Evolutionary conservation across 2,329 filamentous ascomycete genomes (phyloP), one percentile per base, ranked within the genome.

Genomic region (Diaporthe citri): DNA sequence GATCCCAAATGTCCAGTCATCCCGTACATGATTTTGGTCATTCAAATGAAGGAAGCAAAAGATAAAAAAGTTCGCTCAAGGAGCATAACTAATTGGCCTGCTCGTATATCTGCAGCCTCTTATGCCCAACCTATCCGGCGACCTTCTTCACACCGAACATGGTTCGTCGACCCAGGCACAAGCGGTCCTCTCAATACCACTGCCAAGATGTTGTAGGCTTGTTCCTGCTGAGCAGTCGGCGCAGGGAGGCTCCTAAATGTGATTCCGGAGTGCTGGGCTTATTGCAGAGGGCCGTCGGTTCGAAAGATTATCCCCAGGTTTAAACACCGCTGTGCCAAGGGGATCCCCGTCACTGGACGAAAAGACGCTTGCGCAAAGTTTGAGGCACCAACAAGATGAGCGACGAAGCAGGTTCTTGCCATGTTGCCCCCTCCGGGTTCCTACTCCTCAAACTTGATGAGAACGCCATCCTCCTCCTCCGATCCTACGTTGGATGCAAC

Each of bases 401-500:
- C 12, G 10, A 3, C 36, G 10, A 39, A 13, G 36, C 4, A 39
- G 2, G 12, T 13, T 39, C 12, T 13, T 13, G 10, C 3, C 10
- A 39, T 39, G 12, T 3, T 10, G 5, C 4, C 1, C 2, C 4
- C 8, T 7, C 17, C 43, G 3, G 0, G 12, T 22, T 10, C 22
- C 8, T 36, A 36, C 31, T 67, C 46, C 1, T 36, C n/a, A 1
- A 67, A 22, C 1, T 13, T n/a, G 10, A 67, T 67, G 7, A 67
- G 62, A 0, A 52, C 1, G 9, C 31, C 62, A 7, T 67, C 62
- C 20, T 67, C 22, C 43, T 51, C 31, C 7, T 15, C 25, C 20
- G 55, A 36, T 4, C 12, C 10, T 0, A 0, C 31, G 4, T 9
- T 36, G 8, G 62, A 12, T 4, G n/a, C 0, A 20, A 12, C 6